Evolutionary conservation across 1,284 basidiomycete species (phyloP).

Genomic region (Ceratobasidium sp.): DNA sequence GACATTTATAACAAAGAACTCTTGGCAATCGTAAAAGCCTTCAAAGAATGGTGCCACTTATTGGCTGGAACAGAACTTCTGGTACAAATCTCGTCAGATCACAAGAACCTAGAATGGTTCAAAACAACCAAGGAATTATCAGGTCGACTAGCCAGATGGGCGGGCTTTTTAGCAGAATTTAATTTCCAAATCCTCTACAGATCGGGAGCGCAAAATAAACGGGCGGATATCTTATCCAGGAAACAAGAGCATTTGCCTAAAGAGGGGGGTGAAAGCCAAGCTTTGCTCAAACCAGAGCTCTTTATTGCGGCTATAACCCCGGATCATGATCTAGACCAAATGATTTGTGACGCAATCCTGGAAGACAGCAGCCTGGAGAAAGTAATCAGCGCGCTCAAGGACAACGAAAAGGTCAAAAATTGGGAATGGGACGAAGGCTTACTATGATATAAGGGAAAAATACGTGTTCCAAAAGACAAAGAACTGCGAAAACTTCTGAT

Average conservation of each 20-base stretch:
- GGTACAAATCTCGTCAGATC: not conserved
- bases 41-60: conserved; percentile 3
- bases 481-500: not conserved
- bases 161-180: too few species aligned
- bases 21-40: not conserved
- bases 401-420: too few species aligned
- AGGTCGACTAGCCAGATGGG: conserved; percentile 49
- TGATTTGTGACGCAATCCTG: too few species aligned
- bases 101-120: conserved; percentile 5
- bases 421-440: too few species aligned
- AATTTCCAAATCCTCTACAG: too few species aligned
- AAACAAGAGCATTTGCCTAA: not conserved
- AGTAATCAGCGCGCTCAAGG: too few species aligned
- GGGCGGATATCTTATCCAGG: too few species aligned
- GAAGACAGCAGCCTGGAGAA: too few species aligned
- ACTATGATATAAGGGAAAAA: not conserved
- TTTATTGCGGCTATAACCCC: too few species aligned
- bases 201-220: too few species aligned
- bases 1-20: conserved; percentile 13
- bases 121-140: conserved; percentile 48
- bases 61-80: not conserved
- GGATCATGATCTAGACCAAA: too few species aligned
- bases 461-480: not conserved
- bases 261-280: not conserved
- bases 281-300: too few species aligned